Evolutionary conservation across 768 basidiomycete genomes (phyloP).

Genomic region (Peribolospora baueri): DNA sequence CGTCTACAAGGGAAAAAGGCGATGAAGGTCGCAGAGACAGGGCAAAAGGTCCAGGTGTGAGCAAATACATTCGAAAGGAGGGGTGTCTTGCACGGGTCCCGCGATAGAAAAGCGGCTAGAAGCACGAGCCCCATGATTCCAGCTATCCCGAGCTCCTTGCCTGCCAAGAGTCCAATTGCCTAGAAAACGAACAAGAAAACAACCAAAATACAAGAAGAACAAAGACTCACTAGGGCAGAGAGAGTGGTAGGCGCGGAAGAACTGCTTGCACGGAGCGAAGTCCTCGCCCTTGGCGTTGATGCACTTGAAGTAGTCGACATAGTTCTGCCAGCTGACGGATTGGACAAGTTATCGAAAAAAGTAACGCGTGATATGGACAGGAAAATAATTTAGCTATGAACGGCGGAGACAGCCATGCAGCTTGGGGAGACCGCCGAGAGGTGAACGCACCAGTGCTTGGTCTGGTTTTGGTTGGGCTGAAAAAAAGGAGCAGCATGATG

Average conservation of each 20-base stretch:
- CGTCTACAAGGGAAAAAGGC: slow-evolving; percentile 31
- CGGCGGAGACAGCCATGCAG: background rate
- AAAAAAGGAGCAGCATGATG: background rate
- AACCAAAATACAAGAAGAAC: background rate
- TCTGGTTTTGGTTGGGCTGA: slow-evolving; percentile 64
- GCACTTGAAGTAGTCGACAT: slow-evolving; percentile 97
- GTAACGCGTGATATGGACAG: background rate
- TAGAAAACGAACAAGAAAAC: background rate
- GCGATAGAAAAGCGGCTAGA: no score
- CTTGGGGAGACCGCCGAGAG: background rate
- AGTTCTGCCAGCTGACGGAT: slow-evolving; percentile 18
- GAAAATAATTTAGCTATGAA: background rate
- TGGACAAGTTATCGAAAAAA: background rate
- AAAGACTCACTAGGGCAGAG: slow-evolving; percentile 76
- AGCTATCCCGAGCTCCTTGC: no score
- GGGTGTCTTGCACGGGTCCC: no score
- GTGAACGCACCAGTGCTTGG: slow-evolving; percentile 64
- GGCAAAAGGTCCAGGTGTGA: background rate
- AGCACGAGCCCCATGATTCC: no score
- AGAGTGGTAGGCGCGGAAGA: slow-evolving; percentile 83
- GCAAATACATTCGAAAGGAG: no score
- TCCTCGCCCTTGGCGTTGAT: slow-evolving; percentile 91
- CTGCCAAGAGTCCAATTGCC: no score
- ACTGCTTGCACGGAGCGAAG: slow-evolving; percentile 88
- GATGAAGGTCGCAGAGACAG: background rate